Percentiles rank a stretch among this genome's conserved stretches.
Evolutionary conservation across 208 protist genomes (phyloP).

Genomic region (Wallacemonas collosoma): DNA sequence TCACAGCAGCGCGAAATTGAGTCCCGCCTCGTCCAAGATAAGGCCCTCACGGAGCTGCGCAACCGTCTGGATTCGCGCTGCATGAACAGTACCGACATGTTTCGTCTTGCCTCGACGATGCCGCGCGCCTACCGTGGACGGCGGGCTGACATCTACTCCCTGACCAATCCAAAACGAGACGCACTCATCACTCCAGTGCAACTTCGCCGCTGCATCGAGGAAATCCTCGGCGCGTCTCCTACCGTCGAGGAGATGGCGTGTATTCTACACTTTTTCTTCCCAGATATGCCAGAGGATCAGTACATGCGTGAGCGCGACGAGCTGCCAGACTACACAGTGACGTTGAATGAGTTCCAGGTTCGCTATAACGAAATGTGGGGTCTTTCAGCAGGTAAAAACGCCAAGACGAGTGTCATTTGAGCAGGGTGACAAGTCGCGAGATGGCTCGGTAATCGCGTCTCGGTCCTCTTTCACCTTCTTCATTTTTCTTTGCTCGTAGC

Average conservation of each 20-base stretch:
- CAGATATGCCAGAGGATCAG: conserved; percentile 55
- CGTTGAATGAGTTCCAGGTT: conserved; percentile 76
- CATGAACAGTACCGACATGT: conserved; percentile 83
- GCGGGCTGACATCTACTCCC: conserved; percentile 61
- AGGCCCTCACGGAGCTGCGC: conserved; percentile 61
- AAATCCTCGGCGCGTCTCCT: conserved; percentile 66
- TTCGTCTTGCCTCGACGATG: conserved; percentile 87
- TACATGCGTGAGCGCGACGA: conserved; percentile 64
- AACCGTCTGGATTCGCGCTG: conserved; percentile 69
- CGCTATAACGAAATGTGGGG: conserved; percentile 73
- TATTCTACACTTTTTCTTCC: conserved; percentile 87
- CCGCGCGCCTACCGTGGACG: conserved; percentile 71
- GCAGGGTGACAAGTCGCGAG: no score
- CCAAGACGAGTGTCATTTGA: conserved; percentile 16
- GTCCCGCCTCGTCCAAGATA: conserved; percentile 39
- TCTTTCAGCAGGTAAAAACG: conserved; percentile 12
- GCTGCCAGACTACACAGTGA: conserved; percentile 44
- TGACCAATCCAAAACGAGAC: conserved; percentile 80
- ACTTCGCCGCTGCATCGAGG: conserved; percentile 83
- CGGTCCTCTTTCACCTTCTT: not conserved
- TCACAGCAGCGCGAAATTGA: conserved; percentile 49
- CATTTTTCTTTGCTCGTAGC: not conserved
- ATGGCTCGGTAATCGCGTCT: no score
- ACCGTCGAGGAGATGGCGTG: conserved; percentile 68
- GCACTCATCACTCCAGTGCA: conserved; percentile 85